These are phyloP conservation scores for Nepenthes mirabilis DNA, from an alignment of 148 eudicot genomes.

Conservation along the genomic window DNA sequence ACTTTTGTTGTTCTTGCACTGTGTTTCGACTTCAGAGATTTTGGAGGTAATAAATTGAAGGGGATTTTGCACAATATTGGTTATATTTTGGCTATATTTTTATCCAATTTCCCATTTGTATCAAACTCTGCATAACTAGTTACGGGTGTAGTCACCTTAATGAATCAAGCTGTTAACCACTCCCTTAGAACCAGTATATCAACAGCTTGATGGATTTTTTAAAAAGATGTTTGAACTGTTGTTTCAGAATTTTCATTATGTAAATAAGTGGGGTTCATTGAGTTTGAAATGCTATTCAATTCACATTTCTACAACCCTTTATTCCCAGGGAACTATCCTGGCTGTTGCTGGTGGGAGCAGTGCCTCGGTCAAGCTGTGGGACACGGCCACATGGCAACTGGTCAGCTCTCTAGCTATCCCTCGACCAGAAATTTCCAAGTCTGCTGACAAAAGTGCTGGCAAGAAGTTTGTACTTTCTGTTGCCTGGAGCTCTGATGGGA, in stretches of 20 bases:
- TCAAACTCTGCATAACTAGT: too few species aligned
- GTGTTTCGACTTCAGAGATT: too few species aligned
- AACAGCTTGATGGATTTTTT: too few species aligned
- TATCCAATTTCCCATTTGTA: too few species aligned
- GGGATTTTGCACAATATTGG: too few species aligned
- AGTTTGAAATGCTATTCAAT: background rate
- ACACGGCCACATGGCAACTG: constrained; percentile 75
- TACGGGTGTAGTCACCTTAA: too few species aligned
- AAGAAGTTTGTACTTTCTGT: constrained; percentile 92
- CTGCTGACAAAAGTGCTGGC: constrained; percentile 49
- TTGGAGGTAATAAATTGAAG: too few species aligned
- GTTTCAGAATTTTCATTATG: background rate
- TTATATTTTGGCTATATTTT: too few species aligned
- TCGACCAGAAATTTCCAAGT: constrained; percentile 61
- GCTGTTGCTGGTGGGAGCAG: constrained; percentile 98
- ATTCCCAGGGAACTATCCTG: constrained; percentile 67
- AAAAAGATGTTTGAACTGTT: too few species aligned
- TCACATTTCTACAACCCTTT: background rate
- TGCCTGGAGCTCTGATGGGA: constrained; percentile 83
- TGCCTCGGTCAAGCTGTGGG: constrained; percentile 89
- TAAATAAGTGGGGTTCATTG: background rate
- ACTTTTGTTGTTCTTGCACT: too few species aligned
- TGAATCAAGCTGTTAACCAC: too few species aligned
- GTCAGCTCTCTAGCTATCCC: constrained; percentile 62
- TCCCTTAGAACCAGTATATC: too few species aligned